Base-by-base conservation (phyloP, 1,284 basidiomycete genomes). In the Ganoderma leucocontextum region DNA sequence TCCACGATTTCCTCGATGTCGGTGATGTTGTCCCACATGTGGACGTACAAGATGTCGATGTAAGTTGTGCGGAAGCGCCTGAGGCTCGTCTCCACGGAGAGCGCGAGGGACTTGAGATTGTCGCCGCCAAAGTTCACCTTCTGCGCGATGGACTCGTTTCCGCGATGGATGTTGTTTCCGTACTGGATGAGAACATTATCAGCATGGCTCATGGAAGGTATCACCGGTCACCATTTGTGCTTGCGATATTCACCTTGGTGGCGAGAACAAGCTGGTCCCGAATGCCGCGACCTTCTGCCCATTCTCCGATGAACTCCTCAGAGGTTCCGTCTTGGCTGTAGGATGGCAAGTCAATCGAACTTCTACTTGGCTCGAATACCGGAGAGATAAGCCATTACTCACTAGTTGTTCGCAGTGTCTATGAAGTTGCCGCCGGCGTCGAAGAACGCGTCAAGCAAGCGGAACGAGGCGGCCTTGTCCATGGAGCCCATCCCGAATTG, bases 21-120 rank as follows among this genome's bases (percentile, higher is more conserved):
- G 10, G 87, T 87, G n/a, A 81, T 78, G 63, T 69, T 86, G 75
- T 87, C 85, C 83, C 83, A 86, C 79, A n/a, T 42, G 49, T 70
- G 69, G 38, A 67, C 60, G 47, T 70, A 88, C 41, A 85, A 72
- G 36, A 86, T 78, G 69, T 87, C 85, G 74, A 87, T 82, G 72
- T 87, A 90, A 42, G 75, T 74, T 10, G 88, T 89, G n/a, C 86
- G 81, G 6, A 89, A 81, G 71, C 86, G 87, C 75, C 85, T 84
- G 65, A 89, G 79, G 38, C 83, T 84, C 1, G 75, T 81, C 29
- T 80, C 78, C 47, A 88, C 78, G 60, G 82, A 82, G 60, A 84
- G 60, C 63, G 81, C 78, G 66, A 88, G 66, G 0, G 82, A 81
- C 71, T 87, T 85, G 63, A 73, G 57, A 64, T 78, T 82, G 75